Base-by-base conservation (phyloP, 2,329 filamentous ascomycete species). In the Akanthomyces lecanii region DNA sequence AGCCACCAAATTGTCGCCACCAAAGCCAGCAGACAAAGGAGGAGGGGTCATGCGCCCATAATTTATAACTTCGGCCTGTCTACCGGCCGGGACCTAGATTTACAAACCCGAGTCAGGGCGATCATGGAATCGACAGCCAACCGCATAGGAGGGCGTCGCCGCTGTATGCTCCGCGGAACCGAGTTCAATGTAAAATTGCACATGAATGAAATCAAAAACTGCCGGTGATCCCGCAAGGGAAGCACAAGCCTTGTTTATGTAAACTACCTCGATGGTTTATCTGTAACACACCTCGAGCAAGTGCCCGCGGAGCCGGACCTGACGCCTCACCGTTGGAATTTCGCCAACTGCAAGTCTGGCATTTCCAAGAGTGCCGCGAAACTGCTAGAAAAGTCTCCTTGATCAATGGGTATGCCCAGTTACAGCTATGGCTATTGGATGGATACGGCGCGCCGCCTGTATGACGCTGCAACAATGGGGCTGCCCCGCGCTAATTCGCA, bases 401-500 rank as follows among this genome's bases (percentile, higher is more conserved):
- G 33, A 11, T 11, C 33, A 36, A 36, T 36, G 2, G 33, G 1
- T 4, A 36, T 36, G 7, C 7, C 5, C 10, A 36, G 33, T 6
- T 36, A 36, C 1, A 30, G 28, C 28, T 30, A 11, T 11, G 33
- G 33, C 28, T 7, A 36, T 40, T 53, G 33, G 18, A 45, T n/a
- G 40, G 14, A 40, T 40, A 12, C 11, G 7, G 5, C 14, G 51
- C 21, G 23, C 16, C 5, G 18, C 33, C 25, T 56, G 36, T 47
- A 58, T 36, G 55, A 58, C 44, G 55, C 42, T 48, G 51, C 11
- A 36, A 36, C 40, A 48, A 30, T 48, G 42, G 42, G 55, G n/a
- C 55, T 25, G 55, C 55, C 55, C 55, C 55, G 55, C 55, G 55
- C 55, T 58, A 47, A 25, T 38, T n/a, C 18, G 25, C 40, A 48